A percentile compares a stretch with the other conserved stretches of the same genome.
Conservation (phyloP, 2,329 filamentous ascomycete species). For the Aspergillus uvarum region DNA sequence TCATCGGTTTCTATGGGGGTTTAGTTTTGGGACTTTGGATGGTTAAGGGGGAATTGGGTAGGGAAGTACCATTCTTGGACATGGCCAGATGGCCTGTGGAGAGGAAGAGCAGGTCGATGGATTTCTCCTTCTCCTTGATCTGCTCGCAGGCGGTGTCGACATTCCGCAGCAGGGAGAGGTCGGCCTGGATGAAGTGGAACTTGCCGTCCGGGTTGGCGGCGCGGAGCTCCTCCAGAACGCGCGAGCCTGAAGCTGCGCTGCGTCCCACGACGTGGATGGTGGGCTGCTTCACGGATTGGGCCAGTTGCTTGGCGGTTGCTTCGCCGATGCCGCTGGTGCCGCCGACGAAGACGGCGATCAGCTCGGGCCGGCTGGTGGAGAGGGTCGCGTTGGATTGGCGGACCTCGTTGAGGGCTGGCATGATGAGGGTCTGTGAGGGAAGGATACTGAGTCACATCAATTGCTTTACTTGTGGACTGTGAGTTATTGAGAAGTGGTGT, state of each 20-base stretch:
- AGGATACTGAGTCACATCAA: no score
- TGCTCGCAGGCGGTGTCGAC: constrained; percentile 53
- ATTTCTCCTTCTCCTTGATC: constrained; percentile 51
- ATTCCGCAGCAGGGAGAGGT: constrained; percentile 46
- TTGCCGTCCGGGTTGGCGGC: constrained; percentile 39
- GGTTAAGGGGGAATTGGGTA: neutral
- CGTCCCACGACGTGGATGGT: constrained; percentile 52
- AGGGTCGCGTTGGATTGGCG: constrained; percentile 15
- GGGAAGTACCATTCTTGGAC: constrained; percentile 26
- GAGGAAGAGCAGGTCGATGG: constrained; percentile 58
- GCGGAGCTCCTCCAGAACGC: constrained; percentile 45
- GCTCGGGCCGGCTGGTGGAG: constrained; percentile 34
- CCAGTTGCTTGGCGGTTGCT: constrained; percentile 48
- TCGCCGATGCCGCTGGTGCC: constrained; percentile 55
- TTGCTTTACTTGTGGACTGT: no score
- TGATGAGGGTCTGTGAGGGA: neutral
- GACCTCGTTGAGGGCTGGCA: constrained; percentile 14
- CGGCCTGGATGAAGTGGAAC: constrained; percentile 17
- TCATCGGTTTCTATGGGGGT: constrained; percentile 53
- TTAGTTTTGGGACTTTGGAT: neutral
- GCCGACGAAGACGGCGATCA: constrained; percentile 54
- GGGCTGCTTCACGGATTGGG: constrained; percentile 41
- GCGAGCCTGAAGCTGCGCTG: constrained; percentile 35
- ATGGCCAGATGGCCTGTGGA: constrained; percentile 45
- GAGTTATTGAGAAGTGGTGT: neutral